phyloP scores from a whole-genome alignment of 805 yeast genomes.

The Scheffersomyces stipitis region DNA sequence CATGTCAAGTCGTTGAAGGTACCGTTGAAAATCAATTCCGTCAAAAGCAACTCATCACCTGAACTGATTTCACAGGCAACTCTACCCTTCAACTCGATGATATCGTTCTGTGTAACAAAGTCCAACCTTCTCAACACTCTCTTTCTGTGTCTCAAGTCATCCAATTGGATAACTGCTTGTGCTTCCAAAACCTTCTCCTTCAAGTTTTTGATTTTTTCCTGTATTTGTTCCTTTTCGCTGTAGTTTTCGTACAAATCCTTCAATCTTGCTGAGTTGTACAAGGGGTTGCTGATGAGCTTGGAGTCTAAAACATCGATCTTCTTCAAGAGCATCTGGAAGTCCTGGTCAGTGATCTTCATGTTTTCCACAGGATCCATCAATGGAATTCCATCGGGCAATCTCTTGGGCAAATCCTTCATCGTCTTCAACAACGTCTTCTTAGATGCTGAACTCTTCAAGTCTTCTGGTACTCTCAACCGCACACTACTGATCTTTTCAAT shows the following conservation, averaged over 20 bases:
- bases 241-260: slow-evolving; percentile 64
- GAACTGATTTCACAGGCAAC: slow-evolving; percentile 96
- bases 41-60: slow-evolving; percentile 80
- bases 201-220: slow-evolving; percentile 55
- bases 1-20: slow-evolving; percentile 84
- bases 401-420: slow-evolving; percentile 72
- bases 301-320: slow-evolving; percentile 83
- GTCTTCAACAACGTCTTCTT: slow-evolving; percentile 68
- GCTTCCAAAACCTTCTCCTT: slow-evolving; percentile 75
- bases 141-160: slow-evolving; percentile 89
- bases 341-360: slow-evolving; percentile 87
- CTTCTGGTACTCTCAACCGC: slow-evolving; percentile 77
- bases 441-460: slow-evolving; percentile 56
- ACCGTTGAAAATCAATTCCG: slow-evolving; percentile 95
- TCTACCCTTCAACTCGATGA: slow-evolving; percentile 94
- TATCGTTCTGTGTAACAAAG: slow-evolving; percentile 81
- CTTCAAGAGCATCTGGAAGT: slow-evolving; percentile 66
- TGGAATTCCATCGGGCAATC: slow-evolving; percentile 93
- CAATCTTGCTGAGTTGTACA: slow-evolving; percentile 60
- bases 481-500: slow-evolving; percentile 75
- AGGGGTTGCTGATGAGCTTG: slow-evolving; percentile 68
- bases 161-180: slow-evolving; percentile 88
- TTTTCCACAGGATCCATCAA: slow-evolving; percentile 83
- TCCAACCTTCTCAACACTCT: slow-evolving; percentile 90
- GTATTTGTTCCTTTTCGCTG: slow-evolving; percentile 60